phyloP scores from a whole-genome alignment of 257 asterid genomes.

The Solanum bulbocastanum region DNA sequence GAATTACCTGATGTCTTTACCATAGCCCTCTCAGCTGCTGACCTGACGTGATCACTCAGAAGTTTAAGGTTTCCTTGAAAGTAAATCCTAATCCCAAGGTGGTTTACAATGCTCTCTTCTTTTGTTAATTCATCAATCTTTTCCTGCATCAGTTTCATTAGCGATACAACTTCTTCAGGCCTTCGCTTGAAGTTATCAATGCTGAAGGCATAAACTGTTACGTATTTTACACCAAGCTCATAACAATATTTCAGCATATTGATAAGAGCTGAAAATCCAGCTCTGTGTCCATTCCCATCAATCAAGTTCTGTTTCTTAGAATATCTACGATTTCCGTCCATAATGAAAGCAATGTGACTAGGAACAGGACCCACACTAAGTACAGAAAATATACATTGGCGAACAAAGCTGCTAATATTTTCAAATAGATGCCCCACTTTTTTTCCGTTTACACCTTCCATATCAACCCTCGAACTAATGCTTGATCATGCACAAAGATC shows the following conservation, averaged over 20 bases:
- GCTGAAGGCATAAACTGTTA: constrained; percentile 75
- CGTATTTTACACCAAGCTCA: constrained; percentile 43
- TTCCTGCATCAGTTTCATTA: constrained; percentile 61
- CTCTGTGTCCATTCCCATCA: constrained; percentile 53
- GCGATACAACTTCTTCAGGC: constrained; percentile 75
- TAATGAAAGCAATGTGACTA: constrained; percentile 61
- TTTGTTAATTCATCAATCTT: constrained; percentile 52
- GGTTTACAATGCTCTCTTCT: constrained; percentile 46
- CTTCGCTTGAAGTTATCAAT: constrained; percentile 64
- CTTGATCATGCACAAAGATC: neutral
- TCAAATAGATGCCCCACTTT: neutral
- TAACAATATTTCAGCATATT: constrained; percentile 57
- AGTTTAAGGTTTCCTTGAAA: constrained; percentile 62
- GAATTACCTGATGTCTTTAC: constrained; percentile 48
- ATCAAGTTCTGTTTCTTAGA: constrained; percentile 42
- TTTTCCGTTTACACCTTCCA: constrained; percentile 3
- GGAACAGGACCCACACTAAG: constrained; percentile 59
- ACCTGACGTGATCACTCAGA: constrained; percentile 39
- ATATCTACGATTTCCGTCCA: constrained; percentile 83
- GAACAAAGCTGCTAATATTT: neutral
- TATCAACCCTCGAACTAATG: neutral
- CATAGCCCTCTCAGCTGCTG: constrained; percentile 70
- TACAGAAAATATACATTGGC: constrained; percentile 17
- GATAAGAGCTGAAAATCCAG: constrained; percentile 49
- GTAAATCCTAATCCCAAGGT: constrained; percentile 54